Percentiles rank a stretch among this genome's conserved stretches.
phyloP scores from a whole-genome alignment of 805 yeast genomes.

The Torulaspora maleeae region DNA sequence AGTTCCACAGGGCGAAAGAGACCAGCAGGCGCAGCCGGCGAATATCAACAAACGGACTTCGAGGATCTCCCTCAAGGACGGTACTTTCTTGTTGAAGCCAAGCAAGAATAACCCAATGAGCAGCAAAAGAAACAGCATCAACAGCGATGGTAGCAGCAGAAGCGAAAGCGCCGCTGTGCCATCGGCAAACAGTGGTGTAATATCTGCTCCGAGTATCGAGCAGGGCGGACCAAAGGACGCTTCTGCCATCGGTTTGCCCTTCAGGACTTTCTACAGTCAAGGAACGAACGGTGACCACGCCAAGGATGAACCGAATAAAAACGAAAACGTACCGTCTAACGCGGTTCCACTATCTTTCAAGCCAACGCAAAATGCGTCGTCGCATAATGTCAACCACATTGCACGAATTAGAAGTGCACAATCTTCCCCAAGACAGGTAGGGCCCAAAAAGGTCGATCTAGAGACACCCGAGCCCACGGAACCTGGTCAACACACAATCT shows the following conservation, averaged over 20 bases:
- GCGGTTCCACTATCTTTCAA: no score
- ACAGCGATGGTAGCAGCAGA: slow-evolving; percentile 10
- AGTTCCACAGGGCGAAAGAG: not conserved
- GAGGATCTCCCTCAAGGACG: slow-evolving; percentile 7
- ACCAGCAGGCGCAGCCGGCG: not conserved
- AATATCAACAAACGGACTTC: slow-evolving; percentile 1
- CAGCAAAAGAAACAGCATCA: slow-evolving; percentile 4
- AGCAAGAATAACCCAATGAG: not conserved
- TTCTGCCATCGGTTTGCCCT: slow-evolving; percentile 7
- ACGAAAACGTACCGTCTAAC: not conserved
- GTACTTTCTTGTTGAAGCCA: slow-evolving; percentile 9
- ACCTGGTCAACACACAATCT: slow-evolving; percentile 8
- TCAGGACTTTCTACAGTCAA: slow-evolving; percentile 7
- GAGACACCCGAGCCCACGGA: not conserved
- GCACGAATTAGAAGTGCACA: slow-evolving; percentile 2
- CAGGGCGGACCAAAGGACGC: slow-evolving; percentile 4
- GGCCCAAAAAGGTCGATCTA: not conserved
- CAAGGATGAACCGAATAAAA: slow-evolving; percentile 1
- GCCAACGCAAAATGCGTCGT: not conserved
- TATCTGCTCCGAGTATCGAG: not conserved
- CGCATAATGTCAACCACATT: not conserved
- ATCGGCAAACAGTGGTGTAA: not conserved
- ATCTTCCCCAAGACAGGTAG: not conserved
- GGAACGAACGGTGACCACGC: slow-evolving; percentile 1
- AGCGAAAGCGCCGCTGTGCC: slow-evolving; percentile 1